Conservation (phyloP, 2,329 filamentous ascomycete genomes). For the Calonectria ilicicola region DNA sequence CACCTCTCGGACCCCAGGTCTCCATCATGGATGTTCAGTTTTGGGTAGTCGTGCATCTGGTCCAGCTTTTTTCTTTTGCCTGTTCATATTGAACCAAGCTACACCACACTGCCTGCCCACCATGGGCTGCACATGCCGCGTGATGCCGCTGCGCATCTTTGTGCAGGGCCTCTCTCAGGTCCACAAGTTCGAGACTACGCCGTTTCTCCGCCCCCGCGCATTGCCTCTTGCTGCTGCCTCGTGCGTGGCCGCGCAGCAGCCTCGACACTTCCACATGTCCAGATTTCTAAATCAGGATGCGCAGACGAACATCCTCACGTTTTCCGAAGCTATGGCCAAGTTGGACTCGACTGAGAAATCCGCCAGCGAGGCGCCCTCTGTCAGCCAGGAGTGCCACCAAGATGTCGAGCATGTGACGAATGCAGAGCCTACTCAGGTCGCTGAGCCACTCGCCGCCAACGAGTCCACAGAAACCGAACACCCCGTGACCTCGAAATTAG, state of each 20-base stretch:
- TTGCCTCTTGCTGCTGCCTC: constrained; percentile 20
- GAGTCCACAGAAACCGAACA: neutral
- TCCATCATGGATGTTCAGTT: constrained; percentile 36
- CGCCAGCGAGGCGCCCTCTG: neutral
- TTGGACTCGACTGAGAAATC: neutral
- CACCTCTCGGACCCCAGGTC: constrained; percentile 34
- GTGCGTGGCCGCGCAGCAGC: constrained; percentile 32
- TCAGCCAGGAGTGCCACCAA: neutral
- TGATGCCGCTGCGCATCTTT: constrained; percentile 60
- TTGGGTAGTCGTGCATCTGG: constrained; percentile 27
- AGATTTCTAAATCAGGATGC: constrained; percentile 31
- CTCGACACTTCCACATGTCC: constrained; percentile 40
- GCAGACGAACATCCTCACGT: neutral
- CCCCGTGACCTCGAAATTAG: neutral
- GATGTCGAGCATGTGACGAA: neutral
- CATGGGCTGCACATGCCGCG: constrained; percentile 64
- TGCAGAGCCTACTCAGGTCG: neutral
- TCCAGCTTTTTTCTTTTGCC: constrained; percentile 34
- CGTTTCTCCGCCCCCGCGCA: constrained; percentile 31
- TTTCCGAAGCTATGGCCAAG: neutral
- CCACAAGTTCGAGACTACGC: constrained; percentile 46
- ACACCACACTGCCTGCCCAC: constrained; percentile 24
- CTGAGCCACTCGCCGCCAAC: neutral
- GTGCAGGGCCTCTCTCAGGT: constrained; percentile 58
- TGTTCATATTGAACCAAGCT: constrained; percentile 13